Percentiles rank a stretch among this genome's conserved stretches.
phyloP scores from a whole-genome alignment of 2,329 filamentous ascomycete species.

The Neurospora crassa region DNA sequence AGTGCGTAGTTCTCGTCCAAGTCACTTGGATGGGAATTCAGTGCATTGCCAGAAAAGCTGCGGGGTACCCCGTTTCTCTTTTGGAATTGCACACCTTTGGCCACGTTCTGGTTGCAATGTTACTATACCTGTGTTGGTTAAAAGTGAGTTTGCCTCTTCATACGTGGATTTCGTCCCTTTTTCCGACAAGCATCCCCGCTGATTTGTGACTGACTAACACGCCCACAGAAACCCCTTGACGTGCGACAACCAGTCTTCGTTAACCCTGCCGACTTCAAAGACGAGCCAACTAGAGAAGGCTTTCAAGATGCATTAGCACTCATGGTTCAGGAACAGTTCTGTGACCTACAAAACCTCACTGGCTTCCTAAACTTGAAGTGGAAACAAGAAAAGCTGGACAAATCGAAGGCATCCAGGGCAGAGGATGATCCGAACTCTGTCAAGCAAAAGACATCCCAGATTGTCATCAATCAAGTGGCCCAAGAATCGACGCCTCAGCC shows the following conservation, averaged over 20 bases:
- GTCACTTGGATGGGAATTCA: background rate
- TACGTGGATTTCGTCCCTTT: background rate
- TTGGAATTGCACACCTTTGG: background rate
- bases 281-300: background rate
- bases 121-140: background rate
- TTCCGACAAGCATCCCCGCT: rapidly evolving
- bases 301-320: background rate
- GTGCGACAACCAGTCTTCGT: background rate
- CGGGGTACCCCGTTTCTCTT: background rate
- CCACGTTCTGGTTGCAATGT: background rate
- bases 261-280: background rate
- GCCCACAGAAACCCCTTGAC: background rate
- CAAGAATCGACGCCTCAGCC: background rate
- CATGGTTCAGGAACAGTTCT: background rate
- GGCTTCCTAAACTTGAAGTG: background rate
- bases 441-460: background rate
- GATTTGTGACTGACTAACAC: background rate
- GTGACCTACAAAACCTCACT: background rate
- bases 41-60: background rate
- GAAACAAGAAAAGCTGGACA: background rate
- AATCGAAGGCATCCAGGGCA: rapidly evolving
- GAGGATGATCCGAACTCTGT: background rate
- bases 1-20: background rate
- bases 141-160: background rate
- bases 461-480: rapidly evolving